phyloP scores from a whole-genome alignment of 331 rosid species.

The Cydonia oblonga region DNA sequence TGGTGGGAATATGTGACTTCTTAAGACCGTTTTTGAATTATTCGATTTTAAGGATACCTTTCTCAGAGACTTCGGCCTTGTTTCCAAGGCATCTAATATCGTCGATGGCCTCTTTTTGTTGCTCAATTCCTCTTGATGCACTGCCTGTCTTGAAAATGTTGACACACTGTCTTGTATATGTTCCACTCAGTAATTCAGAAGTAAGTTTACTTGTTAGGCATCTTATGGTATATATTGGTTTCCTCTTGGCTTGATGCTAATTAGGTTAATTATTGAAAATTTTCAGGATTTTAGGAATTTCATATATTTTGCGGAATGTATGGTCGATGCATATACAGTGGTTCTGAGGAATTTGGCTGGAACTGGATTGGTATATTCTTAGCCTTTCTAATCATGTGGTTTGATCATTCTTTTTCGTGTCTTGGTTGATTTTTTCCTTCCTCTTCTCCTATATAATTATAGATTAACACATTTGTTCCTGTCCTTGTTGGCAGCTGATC shows the following conservation, averaged over 20 bases:
- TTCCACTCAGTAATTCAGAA: slow-evolving; percentile 41
- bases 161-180: slow-evolving; percentile 40
- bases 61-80: slow-evolving; percentile 36
- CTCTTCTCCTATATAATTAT: neutral
- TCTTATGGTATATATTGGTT: neutral
- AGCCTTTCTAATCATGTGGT: neutral
- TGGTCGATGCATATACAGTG: slow-evolving; percentile 64
- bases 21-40: slow-evolving; percentile 54
- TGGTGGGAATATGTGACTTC: slow-evolving; percentile 57
- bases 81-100: slow-evolving; percentile 53
- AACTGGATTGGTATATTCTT: slow-evolving; percentile 44
- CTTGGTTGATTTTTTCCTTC: neutral
- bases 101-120: slow-evolving; percentile 56
- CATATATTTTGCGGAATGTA: slow-evolving; percentile 33
- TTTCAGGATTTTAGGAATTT: slow-evolving; percentile 62
- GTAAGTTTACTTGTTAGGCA: slow-evolving; percentile 37
- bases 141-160: slow-evolving; percentile 60
- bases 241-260: neutral
- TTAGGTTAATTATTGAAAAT: slow-evolving; percentile 7
- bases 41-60: slow-evolving; percentile 43
- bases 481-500: slow-evolving; percentile 33
- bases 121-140: slow-evolving; percentile 51
- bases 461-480: neutral
- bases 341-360: slow-evolving; percentile 45
- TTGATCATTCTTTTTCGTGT: neutral